Percentiles rank a stretch among this genome's conserved stretches.
phyloP scores from a whole-genome alignment of 345 rosid species.

The Sisymbrium altissimum region DNA sequence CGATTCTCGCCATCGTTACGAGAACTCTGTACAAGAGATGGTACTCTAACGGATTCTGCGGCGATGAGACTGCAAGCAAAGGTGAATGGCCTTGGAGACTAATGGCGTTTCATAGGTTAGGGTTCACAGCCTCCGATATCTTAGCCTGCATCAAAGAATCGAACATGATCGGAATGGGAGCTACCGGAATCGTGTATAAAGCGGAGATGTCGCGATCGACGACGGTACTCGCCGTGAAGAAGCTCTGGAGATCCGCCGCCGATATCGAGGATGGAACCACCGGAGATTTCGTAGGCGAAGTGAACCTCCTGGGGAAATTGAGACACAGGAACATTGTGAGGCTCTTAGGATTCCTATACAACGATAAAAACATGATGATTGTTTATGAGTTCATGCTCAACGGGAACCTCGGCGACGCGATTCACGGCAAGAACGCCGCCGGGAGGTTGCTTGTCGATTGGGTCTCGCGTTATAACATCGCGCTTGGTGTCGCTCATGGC shows the following conservation, averaged over 20 bases:
- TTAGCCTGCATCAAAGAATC: constrained; percentile 71
- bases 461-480: constrained; percentile 84
- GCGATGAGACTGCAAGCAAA: constrained; percentile 44
- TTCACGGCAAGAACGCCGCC: constrained; percentile 69
- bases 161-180: constrained; percentile 87
- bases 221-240: constrained; percentile 75
- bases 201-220: constrained; percentile 57
- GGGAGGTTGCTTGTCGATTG: constrained; percentile 71
- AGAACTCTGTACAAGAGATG: constrained; percentile 51
- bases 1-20: constrained; percentile 41
- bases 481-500: constrained; percentile 87
- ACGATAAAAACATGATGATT: constrained; percentile 68
- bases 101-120: constrained; percentile 87
- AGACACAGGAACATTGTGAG: constrained; percentile 92
- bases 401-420: constrained; percentile 80
- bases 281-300: constrained; percentile 75
- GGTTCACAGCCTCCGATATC: constrained; percentile 72
- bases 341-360: constrained; percentile 69
- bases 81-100: constrained; percentile 95
- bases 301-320: constrained; percentile 74
- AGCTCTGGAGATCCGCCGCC: constrained; percentile 73
- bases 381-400: constrained; percentile 84
- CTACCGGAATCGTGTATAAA: constrained; percentile 82
- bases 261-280: constrained; percentile 61
- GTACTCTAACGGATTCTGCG: constrained; percentile 52